Evolutionary conservation across 768 basidiomycete genomes (phyloP), one percentile per base, ranked within the genome.

Genomic region (Tulasnella sp.): DNA sequence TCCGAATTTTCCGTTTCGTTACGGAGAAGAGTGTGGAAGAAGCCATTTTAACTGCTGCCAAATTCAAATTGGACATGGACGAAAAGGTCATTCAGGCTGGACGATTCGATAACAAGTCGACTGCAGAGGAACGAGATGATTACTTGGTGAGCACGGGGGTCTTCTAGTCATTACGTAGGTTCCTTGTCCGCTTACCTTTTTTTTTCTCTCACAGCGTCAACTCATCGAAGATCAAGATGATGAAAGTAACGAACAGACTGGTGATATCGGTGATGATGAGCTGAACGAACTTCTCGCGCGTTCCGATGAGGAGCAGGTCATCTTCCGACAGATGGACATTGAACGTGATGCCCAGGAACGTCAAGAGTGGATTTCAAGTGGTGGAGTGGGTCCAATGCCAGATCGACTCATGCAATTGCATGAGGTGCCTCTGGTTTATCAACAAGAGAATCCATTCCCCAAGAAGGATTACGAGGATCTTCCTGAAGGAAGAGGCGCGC

Each of bases 51-150:
- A 85, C 88, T 39, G 79, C 91, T 57, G 95, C 95, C 4, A 78
- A 87, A 53, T 87, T 79, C 68, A 99, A 99, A 72, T 82, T 96
- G 25, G 93, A 93, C 61, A 92, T 99, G 61, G 95, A 99, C 64
- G 91, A 93, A 70, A 98, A 99, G 66, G 93, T 95, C 68, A 96
- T 96, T 61, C 93, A 96, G 70, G 91, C 91, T 47, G 93, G 93
- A 72, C 89, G 90, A 40, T 96, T 96, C 68, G 95, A 99, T 65
- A 93, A 98, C 69, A 93, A 93, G 68, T 93, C 92, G 19, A 93
- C 91, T 3, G 86, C 90, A 58, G 91, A 93, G 63, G 95, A 99
- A 64, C 91, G 95, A 59, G 93, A 99, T 64, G 89, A 90, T 62
- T 83, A 93, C 58, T 67, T 96, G 68, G 87, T 89, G 60, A 58